phyloP scores from a whole-genome alignment of 768 basidiomycete genomes.

The Hericium erinaceus region DNA sequence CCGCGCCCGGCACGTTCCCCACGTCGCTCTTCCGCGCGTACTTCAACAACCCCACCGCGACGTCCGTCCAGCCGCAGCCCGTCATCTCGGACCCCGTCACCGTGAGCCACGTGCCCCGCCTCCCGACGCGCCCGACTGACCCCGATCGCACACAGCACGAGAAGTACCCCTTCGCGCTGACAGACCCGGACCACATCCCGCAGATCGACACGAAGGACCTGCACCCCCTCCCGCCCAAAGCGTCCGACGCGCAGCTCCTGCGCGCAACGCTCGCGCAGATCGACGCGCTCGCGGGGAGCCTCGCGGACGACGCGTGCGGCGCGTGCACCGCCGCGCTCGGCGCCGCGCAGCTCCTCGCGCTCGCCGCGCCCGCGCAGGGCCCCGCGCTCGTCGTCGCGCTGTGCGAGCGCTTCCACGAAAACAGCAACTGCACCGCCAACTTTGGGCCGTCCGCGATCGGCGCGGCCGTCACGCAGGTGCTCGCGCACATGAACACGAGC shows the following conservation, averaged over 20 bases:
- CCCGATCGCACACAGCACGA: slow-evolving; percentile 31
- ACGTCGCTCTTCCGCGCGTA: slow-evolving; percentile 56
- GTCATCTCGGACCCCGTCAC: slow-evolving; percentile 64
- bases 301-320: slow-evolving; percentile 45
- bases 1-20: slow-evolving; percentile 55
- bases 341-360: slow-evolving; percentile 54
- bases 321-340: slow-evolving; percentile 53
- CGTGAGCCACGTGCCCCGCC: slow-evolving; percentile 23
- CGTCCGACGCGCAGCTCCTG: slow-evolving; percentile 36
- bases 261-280: slow-evolving; percentile 48
- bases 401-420: slow-evolving; percentile 52
- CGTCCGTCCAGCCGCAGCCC: slow-evolving; percentile 67
- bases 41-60: slow-evolving; percentile 66
- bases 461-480: slow-evolving; percentile 57
- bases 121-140: background rate
- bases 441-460: slow-evolving; percentile 44
- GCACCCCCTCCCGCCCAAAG: slow-evolving; percentile 53
- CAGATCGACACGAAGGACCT: slow-evolving; percentile 51
- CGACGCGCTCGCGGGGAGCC: slow-evolving; percentile 44
- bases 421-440: slow-evolving; percentile 33
- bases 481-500: slow-evolving; percentile 60
- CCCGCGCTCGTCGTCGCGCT: slow-evolving; percentile 46
- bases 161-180: slow-evolving; percentile 51
- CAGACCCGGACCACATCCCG: slow-evolving; percentile 52
- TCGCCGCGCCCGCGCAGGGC: slow-evolving; percentile 53